Evolutionary conservation across 768 basidiomycete species (phyloP).

Genomic region (Suillus sp.): DNA sequence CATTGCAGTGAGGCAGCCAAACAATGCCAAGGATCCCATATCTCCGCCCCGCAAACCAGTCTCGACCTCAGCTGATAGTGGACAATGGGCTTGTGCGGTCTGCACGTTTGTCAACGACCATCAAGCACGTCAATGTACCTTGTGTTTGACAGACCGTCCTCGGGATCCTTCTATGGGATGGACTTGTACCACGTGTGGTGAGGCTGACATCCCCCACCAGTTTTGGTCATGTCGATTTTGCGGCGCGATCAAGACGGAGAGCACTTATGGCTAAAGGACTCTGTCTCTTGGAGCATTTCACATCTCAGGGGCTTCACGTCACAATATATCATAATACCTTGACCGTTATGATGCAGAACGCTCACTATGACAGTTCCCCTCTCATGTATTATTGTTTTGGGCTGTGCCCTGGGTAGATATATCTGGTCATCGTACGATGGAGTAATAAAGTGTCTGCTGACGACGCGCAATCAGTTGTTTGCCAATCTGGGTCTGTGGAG

Average conservation of each 20-base stretch:
- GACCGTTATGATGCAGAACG: too few species aligned
- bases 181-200: conserved; percentile 67
- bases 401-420: not conserved
- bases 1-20: conserved; percentile 6
- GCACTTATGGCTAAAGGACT: conserved; percentile 10
- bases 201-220: conserved; percentile 59
- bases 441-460: too few species aligned
- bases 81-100: conserved; percentile 52
- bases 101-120: conserved; percentile 71
- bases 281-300: not conserved
- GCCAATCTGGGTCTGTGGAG: not conserved
- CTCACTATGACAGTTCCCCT: not conserved
- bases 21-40: conserved; percentile 6
- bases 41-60: conserved; percentile 1
- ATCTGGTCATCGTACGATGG: not conserved
- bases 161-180: conserved; percentile 47
- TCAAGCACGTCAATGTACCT: conserved; percentile 56
- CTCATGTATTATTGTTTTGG: not conserved
- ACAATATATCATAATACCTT: not conserved
- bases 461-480: not conserved
- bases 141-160: conserved; percentile 51
- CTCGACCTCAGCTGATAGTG: not conserved
- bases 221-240: conserved; percentile 79
- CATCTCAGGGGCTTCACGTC: not conserved
- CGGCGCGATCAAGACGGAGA: conserved; percentile 59